These are phyloP conservation scores for Wolfiporia cocos DNA, from an alignment of 1,284 basidiomycete genomes.

Conservation along the genomic window DNA sequence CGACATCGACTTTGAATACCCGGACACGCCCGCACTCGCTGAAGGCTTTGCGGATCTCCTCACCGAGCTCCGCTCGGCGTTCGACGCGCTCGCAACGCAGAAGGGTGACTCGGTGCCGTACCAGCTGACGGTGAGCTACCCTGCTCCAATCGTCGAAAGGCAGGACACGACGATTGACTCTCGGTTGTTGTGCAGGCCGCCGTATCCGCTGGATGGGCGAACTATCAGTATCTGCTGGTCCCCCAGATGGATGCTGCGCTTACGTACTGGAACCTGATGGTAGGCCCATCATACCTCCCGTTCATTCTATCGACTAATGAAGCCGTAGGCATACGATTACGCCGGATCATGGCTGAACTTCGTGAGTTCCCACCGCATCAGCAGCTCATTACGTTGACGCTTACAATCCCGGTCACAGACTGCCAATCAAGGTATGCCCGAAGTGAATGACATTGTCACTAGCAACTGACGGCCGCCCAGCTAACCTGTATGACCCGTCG, in stretches of 20 bases:
- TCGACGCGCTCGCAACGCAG: conserved; percentile 40
- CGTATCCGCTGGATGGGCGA: conserved; percentile 60
- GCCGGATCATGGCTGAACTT: conserved; percentile 63
- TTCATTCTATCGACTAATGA: neutral
- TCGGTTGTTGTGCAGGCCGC: conserved; percentile 23
- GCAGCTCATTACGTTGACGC: neutral
- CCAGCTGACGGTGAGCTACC: conserved; percentile 39
- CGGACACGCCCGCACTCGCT: conserved; percentile 42
- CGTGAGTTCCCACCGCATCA: conserved; percentile 17
- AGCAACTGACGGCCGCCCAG: conserved; percentile 20
- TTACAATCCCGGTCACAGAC: conserved; percentile 22
- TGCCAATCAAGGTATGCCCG: conserved; percentile 56
- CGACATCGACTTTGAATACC: conserved; percentile 70
- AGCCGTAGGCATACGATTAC: conserved; percentile 66
- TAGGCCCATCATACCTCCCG: conserved; percentile 22
- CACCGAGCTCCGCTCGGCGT: conserved; percentile 48
- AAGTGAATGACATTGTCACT: neutral
- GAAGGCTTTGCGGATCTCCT: conserved; percentile 55
- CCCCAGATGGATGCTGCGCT: conserved; percentile 71
- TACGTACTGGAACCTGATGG: conserved; percentile 92
- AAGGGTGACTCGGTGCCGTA: conserved; percentile 62
- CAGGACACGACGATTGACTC: too few relatives aligned
- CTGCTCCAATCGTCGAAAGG: too few relatives aligned
- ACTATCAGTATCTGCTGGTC: conserved; percentile 64
- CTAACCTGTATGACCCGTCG: conserved; percentile 69